Percentiles rank a stretch among this genome's conserved stretches.
Conservation (phyloP, 345 rosid species). For the Salix purpurea region DNA sequence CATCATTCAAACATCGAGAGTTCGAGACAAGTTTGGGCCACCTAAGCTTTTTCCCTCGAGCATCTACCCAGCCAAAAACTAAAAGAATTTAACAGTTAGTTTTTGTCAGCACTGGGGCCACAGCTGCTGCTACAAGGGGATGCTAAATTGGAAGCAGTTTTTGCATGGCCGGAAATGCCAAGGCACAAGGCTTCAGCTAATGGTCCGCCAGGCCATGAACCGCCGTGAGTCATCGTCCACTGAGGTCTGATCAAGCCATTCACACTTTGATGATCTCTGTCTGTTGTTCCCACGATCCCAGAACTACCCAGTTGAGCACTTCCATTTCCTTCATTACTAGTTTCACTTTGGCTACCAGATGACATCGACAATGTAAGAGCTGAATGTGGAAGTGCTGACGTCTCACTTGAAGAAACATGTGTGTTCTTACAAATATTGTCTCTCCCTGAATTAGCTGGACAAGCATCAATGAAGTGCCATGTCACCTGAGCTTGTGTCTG, state of each 20-base stretch:
- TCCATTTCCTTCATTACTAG: conserved; percentile 21
- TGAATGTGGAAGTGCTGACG: conserved; percentile 28
- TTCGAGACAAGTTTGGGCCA: too few relatives aligned
- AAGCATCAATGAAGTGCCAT: conserved; percentile 55
- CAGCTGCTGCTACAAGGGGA: conserved; percentile 25
- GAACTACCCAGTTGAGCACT: conserved; percentile 27
- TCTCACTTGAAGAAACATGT: conserved; percentile 30
- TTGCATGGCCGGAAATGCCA: conserved; percentile 28
- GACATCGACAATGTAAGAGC: conserved; percentile 63
- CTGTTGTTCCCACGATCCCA: conserved; percentile 21
- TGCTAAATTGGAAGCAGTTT: conserved; percentile 19
- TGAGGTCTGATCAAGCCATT: conserved; percentile 24
- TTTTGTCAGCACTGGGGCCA: conserved; percentile 13
- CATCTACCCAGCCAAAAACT: background rate
- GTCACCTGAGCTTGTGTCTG: conserved; percentile 50
- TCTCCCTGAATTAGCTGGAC: conserved; percentile 29
- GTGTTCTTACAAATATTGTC: conserved; percentile 15
- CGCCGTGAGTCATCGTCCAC: conserved; percentile 35
- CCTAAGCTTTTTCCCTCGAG: too few relatives aligned
- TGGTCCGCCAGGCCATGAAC: conserved; percentile 53
- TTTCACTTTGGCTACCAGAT: conserved; percentile 30
- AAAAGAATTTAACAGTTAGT: background rate
- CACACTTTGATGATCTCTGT: conserved; percentile 9
- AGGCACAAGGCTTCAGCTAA: conserved; percentile 53
- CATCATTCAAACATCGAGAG: too few relatives aligned